Conservation (phyloP, 2,329 filamentous ascomycete genomes). For the Exutisphaerella laricina region DNA sequence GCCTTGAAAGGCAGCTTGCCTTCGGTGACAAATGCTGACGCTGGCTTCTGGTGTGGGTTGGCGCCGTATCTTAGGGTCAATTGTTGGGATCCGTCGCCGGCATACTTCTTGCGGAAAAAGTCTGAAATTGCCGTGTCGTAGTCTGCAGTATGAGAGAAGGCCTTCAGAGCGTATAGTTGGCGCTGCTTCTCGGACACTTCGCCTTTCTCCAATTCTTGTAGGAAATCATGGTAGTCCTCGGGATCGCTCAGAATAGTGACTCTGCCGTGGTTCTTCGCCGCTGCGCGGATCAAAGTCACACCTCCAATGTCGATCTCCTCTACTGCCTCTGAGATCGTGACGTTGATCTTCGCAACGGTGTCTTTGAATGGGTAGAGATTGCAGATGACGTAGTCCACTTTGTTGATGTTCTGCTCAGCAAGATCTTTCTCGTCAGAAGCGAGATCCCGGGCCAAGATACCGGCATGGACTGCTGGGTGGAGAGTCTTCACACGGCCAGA, state of each 20-base stretch:
- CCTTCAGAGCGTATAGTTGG: constrained; percentile 89
- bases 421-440: constrained; percentile 96
- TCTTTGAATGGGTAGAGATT: constrained; percentile 99
- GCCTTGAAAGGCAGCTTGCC: constrained; percentile 89
- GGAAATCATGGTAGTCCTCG: constrained; percentile 86
- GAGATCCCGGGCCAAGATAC: constrained; percentile 89
- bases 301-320: constrained; percentile 99
- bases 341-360: constrained; percentile 92
- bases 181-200: constrained; percentile 80
- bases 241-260: constrained; percentile 96
- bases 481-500: constrained; percentile 90
- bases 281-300: constrained; percentile 90
- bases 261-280: constrained; percentile 94
- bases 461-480: constrained; percentile 70
- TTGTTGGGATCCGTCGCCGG: constrained; percentile 76
- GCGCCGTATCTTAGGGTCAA: constrained; percentile 85
- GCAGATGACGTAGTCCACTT: constrained; percentile 92
- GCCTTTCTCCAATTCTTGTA: constrained; percentile 80
- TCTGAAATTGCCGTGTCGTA: constrained; percentile 92
- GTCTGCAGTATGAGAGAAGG: constrained; percentile 95
- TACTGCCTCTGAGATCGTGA: constrained; percentile 92
- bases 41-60: constrained; percentile 98
- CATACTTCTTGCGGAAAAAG: constrained; percentile 98
- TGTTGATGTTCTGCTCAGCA: constrained; percentile 87
- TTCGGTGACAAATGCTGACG: constrained; percentile 70